Evolutionary conservation across 371 early-diverging fungal species (phyloP).

Genomic region (Lichtheimia ramosa): DNA sequence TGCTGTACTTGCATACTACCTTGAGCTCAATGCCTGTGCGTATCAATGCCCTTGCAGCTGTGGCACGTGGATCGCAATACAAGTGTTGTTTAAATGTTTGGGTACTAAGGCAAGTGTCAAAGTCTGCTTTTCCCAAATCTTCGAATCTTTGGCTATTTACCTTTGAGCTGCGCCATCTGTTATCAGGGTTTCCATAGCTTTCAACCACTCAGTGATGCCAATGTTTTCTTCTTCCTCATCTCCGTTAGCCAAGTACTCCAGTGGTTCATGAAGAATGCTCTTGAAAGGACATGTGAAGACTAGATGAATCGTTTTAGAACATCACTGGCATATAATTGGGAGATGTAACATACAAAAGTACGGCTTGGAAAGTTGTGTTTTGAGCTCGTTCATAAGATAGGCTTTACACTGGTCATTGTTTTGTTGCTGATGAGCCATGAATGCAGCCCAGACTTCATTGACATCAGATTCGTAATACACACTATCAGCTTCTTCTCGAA

Average conservation of each 20-base stretch:
- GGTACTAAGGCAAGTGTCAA: neutral
- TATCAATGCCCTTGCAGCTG: slow-evolving; percentile 3
- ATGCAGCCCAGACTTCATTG: neutral
- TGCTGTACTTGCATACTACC: no score
- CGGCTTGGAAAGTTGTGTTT: neutral
- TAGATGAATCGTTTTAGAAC: neutral
- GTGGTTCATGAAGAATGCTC: neutral
- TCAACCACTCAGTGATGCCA: neutral
- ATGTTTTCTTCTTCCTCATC: neutral
- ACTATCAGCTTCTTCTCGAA: neutral
- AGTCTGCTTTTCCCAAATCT: no score
- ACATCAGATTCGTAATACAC: neutral
- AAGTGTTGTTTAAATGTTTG: neutral
- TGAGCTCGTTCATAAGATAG: neutral
- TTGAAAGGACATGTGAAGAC: neutral
- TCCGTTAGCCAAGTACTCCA: slow-evolving; percentile 1
- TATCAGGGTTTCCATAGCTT: neutral
- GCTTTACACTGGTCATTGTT: neutral
- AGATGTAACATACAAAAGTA: neutral
- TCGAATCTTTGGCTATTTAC: neutral
- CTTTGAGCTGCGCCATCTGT: neutral
- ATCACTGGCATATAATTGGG: neutral
- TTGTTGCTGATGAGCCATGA: neutral
- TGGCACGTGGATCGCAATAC: slow-evolving; percentile 3
- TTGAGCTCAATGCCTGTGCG: slow-evolving; percentile 1